These are phyloP conservation scores for Microdochium paspali DNA, from an alignment of 2,329 filamentous ascomycete genomes.

Conservation along the genomic window DNA sequence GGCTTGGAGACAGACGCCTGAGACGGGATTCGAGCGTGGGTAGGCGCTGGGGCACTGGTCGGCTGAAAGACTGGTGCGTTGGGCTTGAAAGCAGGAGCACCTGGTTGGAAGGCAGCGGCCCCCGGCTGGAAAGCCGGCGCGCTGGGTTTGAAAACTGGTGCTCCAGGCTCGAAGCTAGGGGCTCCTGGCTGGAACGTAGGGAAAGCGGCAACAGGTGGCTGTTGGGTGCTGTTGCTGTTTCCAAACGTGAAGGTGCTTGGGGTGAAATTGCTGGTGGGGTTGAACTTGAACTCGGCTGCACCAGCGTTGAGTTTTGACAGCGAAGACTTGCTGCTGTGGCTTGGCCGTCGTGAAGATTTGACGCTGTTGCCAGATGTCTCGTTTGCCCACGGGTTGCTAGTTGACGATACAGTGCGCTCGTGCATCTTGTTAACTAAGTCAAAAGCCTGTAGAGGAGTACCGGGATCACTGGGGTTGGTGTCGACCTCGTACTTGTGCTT, in stretches of 20 bases:
- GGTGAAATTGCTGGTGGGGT: slow-evolving; percentile 41
- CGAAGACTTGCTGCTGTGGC: slow-evolving; percentile 61
- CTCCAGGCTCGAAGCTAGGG: neutral
- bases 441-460: slow-evolving; percentile 48
- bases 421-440: slow-evolving; percentile 39
- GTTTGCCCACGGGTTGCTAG: slow-evolving; percentile 57
- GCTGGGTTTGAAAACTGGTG: neutral
- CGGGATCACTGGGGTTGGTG: slow-evolving; percentile 64
- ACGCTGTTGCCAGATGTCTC: slow-evolving; percentile 27
- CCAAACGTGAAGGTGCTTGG: slow-evolving; percentile 42
- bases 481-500: slow-evolving; percentile 57
- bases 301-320: slow-evolving; percentile 78
- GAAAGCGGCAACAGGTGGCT: neutral
- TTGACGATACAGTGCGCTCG: slow-evolving; percentile 43
- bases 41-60: slow-evolving; percentile 28
- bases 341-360: slow-evolving; percentile 30
- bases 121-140: slow-evolving; percentile 7
- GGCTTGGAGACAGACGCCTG: slow-evolving; percentile 22
- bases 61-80: slow-evolving; percentile 20
- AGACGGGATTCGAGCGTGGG: slow-evolving; percentile 31
- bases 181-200: neutral
- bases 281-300: slow-evolving; percentile 82
- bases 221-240: slow-evolving; percentile 17
- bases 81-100: slow-evolving; percentile 25
- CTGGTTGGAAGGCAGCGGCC: slow-evolving; percentile 33